Conservation (phyloP, 345 rosid species). For the Hypericum androsaemum region DNA sequence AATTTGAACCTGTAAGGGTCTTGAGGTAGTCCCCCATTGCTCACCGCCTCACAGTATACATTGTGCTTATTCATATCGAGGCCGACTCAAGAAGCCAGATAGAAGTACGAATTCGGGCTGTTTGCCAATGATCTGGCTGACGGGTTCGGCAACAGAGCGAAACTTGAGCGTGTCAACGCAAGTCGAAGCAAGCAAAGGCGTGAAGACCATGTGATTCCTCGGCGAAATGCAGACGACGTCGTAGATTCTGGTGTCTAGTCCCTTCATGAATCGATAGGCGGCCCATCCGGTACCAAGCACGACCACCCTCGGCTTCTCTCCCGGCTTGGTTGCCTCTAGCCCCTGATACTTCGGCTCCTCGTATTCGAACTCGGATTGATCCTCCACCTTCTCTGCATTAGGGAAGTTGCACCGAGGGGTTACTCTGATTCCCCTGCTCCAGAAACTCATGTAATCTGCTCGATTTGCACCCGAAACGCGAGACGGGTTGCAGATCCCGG, state of each 20-base stretch:
- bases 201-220: slow-evolving; percentile 80
- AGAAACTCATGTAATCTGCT: slow-evolving; percentile 14
- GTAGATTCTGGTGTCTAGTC: slow-evolving; percentile 40
- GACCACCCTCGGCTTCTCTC: slow-evolving; percentile 63
- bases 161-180: slow-evolving; percentile 81
- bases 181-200: slow-evolving; percentile 71
- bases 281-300: slow-evolving; percentile 81
- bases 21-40: slow-evolving; percentile 31
- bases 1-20: slow-evolving; percentile 75
- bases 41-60: slow-evolving; percentile 69
- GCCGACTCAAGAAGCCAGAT: slow-evolving; percentile 64
- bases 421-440: slow-evolving; percentile 46
- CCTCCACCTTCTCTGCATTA: slow-evolving; percentile 24
- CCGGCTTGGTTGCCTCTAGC: slow-evolving; percentile 50
- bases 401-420: slow-evolving; percentile 30
- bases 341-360: slow-evolving; percentile 35
- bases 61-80: slow-evolving; percentile 61
- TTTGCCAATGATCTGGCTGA: slow-evolving; percentile 63
- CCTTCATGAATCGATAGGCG: slow-evolving; percentile 60
- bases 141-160: slow-evolving; percentile 83
- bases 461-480: slow-evolving; percentile 14
- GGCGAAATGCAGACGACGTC: slow-evolving; percentile 67
- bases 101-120: slow-evolving; percentile 72
- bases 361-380: slow-evolving; percentile 28
- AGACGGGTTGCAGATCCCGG: slow-evolving; percentile 12